phyloP scores from a whole-genome alignment of 2,329 filamentous ascomycete species.

The Chaetomium globosum region DNA sequence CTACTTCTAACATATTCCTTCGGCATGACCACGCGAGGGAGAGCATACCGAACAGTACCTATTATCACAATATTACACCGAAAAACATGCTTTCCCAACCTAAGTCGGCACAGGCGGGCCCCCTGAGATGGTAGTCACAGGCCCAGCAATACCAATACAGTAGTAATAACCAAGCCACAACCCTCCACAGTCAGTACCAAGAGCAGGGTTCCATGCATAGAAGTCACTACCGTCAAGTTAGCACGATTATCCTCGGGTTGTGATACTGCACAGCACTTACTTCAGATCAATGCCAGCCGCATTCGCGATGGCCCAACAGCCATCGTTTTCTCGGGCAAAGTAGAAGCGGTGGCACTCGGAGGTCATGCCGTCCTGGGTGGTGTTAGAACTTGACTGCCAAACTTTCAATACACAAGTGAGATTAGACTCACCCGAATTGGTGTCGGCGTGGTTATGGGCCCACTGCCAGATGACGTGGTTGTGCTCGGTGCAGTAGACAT shows the following conservation, averaged over 20 bases:
- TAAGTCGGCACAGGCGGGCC: constrained; percentile 9
- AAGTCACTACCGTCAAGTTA: not conserved
- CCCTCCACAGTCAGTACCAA: constrained; percentile 12
- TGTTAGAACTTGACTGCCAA: not conserved
- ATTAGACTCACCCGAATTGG: not conserved
- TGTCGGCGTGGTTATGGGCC: not conserved
- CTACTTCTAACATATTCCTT: too few species aligned
- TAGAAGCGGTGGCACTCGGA: constrained; percentile 1
- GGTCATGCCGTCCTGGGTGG: not conserved
- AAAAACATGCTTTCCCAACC: not conserved
- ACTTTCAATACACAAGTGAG: not conserved
- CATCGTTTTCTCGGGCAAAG: constrained; percentile 1
- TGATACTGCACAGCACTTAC: not conserved
- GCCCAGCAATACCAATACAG: constrained; percentile 13
- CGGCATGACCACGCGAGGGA: not conserved
- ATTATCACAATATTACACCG: not conserved
- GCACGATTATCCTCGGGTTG: not conserved
- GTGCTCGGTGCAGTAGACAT: not conserved
- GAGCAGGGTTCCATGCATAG: constrained; percentile 1
- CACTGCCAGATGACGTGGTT: not conserved
- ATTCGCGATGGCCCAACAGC: constrained; percentile 13
- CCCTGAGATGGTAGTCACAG: constrained; percentile 2
- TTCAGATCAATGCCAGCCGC: constrained; percentile 2
- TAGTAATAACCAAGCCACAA: constrained; percentile 13
- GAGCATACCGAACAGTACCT: not conserved